Base-by-base conservation (phyloP, 352 stramenopile genomes). In the Phytopythium oedochilum region DNA sequence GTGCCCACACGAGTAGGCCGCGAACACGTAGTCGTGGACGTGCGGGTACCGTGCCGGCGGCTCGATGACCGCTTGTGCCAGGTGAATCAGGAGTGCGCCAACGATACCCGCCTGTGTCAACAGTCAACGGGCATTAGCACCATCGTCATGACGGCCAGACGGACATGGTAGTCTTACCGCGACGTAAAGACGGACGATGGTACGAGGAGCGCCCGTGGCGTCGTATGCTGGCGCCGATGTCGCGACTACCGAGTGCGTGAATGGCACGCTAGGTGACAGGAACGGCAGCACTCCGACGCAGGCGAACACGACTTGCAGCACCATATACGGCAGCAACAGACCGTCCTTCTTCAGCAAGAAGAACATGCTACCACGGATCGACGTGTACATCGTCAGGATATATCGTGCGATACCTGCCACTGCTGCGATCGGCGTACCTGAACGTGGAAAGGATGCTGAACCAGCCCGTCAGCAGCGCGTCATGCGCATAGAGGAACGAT, bases 11-110 rank as follows among this genome's bases (percentile, higher is more conserved):
- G 85, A 89, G 57, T 89, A 93, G 18, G 71, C 66, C 25, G 83
- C 83, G 55, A 95, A 93, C 20, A 89, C 53, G 60, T 93, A 95
- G 66, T 95, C 83, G 60, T 92, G 83, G 62, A 93, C 84, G 61
- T 95, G 83, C 0, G 85, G 85, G 42, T 91, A 92, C 43, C 69
- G 75, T 22, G 56, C 36, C 1, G 85, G 81, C 11, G 83, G 73
- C 2, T 45, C 31, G 26, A 95, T 65, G 31, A 62, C 36, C 9
- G 57, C 59, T 45, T 90, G 78, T 5, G 69, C 70, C 10, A 78
- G 25, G 52, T 95, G 85, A 51, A 92, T 80, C 14, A 64, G 26
- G 14, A 78, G 38, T 2, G 76, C 69, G 11, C 78, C 85, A 12
- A 78, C 22, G 18, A 84, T 63, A 15, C 83, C 92, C 25, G 80